A percentile compares a stretch with the other conserved stretches of the same genome.
Evolutionary conservation across 2,329 filamentous ascomycete genomes (phyloP).

Genomic region (Diplodia scrobiculata): DNA sequence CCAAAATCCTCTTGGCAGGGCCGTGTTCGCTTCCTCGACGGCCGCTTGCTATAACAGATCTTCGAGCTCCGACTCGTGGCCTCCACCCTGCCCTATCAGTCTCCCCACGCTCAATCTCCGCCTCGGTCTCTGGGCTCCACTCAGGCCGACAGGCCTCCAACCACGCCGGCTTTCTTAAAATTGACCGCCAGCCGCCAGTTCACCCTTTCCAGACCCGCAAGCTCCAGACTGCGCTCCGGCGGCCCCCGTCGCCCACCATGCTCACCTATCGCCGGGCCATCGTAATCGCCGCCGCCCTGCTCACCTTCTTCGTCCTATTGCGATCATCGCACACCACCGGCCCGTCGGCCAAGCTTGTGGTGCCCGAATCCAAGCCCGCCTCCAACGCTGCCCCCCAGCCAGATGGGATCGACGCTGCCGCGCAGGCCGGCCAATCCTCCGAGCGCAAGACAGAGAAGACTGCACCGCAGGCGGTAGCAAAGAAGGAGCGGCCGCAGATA

Average conservation of each 20-base stretch:
- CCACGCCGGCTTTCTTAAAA: conserved; percentile 14
- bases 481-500: conserved; percentile 59
- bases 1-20: conserved; percentile 21
- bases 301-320: conserved; percentile 70
- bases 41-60: background rate
- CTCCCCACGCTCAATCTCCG: conserved; percentile 10
- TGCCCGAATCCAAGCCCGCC: conserved; percentile 38
- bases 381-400: conserved; percentile 27
- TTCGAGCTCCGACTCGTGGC: background rate
- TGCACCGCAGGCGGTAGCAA: conserved; percentile 37
- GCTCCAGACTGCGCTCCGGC: conserved; percentile 25
- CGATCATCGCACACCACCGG: conserved; percentile 57
- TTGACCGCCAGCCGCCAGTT: background rate
- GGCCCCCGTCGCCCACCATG: conserved; percentile 56
- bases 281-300: conserved; percentile 67
- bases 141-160: conserved; percentile 15
- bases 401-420: background rate
- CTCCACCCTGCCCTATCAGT: background rate
- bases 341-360: conserved; percentile 36
- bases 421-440: conserved; percentile 28
- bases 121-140: conserved; percentile 20
- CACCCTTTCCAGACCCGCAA: conserved; percentile 11
- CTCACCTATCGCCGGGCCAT: conserved; percentile 77
- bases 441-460: conserved; percentile 26
- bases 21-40: conserved; percentile 9